Evolutionary conservation across 768 basidiomycete genomes (phyloP).

Genomic region (Naganishia kalamii): DNA sequence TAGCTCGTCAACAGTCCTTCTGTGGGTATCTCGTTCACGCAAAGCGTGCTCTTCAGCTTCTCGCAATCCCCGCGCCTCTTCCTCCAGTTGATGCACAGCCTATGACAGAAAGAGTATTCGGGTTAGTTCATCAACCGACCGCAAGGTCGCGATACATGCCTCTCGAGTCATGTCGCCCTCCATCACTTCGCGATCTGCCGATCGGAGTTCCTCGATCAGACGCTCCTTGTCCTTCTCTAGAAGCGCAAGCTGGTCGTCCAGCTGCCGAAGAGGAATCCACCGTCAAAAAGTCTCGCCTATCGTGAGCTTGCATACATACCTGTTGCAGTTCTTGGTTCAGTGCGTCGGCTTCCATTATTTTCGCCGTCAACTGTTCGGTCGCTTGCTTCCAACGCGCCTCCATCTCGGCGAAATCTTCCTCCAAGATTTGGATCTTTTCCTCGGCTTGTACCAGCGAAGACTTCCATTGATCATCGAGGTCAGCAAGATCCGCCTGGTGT

Average conservation of each 20-base stretch:
- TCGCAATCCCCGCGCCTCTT: background rate
- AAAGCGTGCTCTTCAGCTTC: slow-evolving; percentile 17
- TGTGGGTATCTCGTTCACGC: slow-evolving; percentile 24
- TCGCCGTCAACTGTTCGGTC: slow-evolving; percentile 58
- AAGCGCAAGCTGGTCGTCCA: slow-evolving; percentile 16
- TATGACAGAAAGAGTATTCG: background rate
- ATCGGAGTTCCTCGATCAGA: slow-evolving; percentile 19
- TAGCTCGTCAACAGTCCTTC: slow-evolving; percentile 32
- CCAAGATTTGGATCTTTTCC: background rate
- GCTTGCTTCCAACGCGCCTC: slow-evolving; percentile 11
- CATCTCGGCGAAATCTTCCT: slow-evolving; percentile 22
- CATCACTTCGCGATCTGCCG: slow-evolving; percentile 10
- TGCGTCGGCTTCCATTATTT: slow-evolving; percentile 65
- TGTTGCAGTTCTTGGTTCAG: slow-evolving; percentile 1
- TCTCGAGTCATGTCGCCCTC: slow-evolving; percentile 12
- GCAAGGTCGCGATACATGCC: background rate
- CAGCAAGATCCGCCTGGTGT: background rate
- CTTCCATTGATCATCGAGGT: slow-evolving; percentile 6
- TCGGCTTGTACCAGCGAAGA: slow-evolving; percentile 2
- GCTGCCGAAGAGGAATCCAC: background rate
- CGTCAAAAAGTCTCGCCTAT: background rate
- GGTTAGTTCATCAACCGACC: background rate
- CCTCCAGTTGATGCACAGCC: slow-evolving; percentile 7
- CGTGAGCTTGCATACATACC: background rate
- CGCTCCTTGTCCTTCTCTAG: slow-evolving; percentile 33